phyloP scores from a whole-genome alignment of 225 moss, liverwort and hornwort species.

The Thuidium tamariscinum region DNA sequence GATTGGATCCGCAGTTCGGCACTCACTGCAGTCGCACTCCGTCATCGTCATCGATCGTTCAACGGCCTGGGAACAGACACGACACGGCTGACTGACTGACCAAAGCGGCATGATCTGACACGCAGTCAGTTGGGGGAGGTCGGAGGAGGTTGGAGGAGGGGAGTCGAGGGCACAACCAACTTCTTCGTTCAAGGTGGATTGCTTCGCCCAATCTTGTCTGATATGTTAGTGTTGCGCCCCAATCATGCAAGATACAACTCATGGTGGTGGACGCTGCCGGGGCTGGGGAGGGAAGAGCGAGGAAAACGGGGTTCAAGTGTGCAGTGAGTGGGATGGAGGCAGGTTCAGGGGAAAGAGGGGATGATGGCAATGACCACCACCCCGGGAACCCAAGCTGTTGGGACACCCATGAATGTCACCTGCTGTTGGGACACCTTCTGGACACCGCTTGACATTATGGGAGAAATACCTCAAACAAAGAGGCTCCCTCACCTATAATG shows the following conservation, averaged over 20 bases:
- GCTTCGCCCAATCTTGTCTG: neutral
- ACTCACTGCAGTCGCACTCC: too few relatives aligned
- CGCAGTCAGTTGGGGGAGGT: too few relatives aligned
- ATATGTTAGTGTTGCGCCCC: neutral
- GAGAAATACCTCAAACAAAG: too few relatives aligned
- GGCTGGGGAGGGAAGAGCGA: neutral
- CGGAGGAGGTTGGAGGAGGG: neutral
- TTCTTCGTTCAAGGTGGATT: neutral
- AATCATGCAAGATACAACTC: neutral
- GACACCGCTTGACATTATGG: neutral
- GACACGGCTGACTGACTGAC: neutral
- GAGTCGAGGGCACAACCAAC: too few relatives aligned
- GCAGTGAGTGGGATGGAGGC: neutral
- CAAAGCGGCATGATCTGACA: too few relatives aligned
- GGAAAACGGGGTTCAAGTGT: neutral
- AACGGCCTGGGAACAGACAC: too few relatives aligned
- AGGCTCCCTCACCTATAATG: too few relatives aligned
- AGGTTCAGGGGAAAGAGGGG: neutral
- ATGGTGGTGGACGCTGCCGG: neutral
- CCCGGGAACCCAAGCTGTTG: fast-evolving
- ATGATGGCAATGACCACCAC: too few relatives aligned
- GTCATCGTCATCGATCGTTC: too few relatives aligned
- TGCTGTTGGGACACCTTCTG: neutral
- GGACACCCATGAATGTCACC: neutral
- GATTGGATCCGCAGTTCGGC: too few relatives aligned